A percentile compares a stretch with the other conserved stretches of the same genome.
phyloP scores from a whole-genome alignment of 2,329 filamentous ascomycete genomes.

The Metarhizium anisopliae region DNA sequence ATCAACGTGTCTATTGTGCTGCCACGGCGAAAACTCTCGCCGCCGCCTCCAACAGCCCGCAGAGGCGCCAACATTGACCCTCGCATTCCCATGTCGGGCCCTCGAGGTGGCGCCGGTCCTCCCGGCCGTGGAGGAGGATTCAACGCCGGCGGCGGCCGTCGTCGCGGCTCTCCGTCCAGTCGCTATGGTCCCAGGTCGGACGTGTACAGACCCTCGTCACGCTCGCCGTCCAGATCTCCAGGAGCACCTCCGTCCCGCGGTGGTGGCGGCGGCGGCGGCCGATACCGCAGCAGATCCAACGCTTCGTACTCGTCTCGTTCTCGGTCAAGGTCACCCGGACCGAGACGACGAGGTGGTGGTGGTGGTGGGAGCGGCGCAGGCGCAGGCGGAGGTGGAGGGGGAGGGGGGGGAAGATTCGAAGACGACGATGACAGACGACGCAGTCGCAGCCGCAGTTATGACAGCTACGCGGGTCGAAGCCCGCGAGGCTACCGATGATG shows the following conservation, averaged over 20 bases:
- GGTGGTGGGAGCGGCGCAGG: background rate
- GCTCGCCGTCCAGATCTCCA: constrained; percentile 32
- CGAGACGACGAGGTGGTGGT: constrained; percentile 22
- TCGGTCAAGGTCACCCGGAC: constrained; percentile 30
- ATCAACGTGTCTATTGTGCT: constrained; percentile 86
- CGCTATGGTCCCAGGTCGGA: constrained; percentile 39
- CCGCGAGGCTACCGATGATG: constrained; percentile 25
- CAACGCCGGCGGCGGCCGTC: constrained; percentile 26
- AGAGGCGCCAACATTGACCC: constrained; percentile 52
- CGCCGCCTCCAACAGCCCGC: constrained; percentile 64
- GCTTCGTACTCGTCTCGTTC: constrained; percentile 39
- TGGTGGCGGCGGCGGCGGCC: constrained; percentile 19
- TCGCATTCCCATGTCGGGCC: constrained; percentile 22
- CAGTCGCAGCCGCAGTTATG: constrained; percentile 41
- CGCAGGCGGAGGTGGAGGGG: constrained; percentile 17
- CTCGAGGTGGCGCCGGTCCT: constrained; percentile 24
- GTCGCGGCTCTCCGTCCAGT: constrained; percentile 24
- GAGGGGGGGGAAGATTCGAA: constrained; percentile 18
- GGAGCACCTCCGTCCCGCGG: constrained; percentile 28
- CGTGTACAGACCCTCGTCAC: constrained; percentile 53
- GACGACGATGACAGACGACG: constrained; percentile 23
- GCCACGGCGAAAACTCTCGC: constrained; percentile 73
- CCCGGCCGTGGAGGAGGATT: constrained; percentile 18
- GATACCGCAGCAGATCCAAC: constrained; percentile 36
- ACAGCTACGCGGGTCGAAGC: constrained; percentile 29